Conservation (phyloP, 306 rosid genomes). For the Cotoneaster glaucophyllus region DNA sequence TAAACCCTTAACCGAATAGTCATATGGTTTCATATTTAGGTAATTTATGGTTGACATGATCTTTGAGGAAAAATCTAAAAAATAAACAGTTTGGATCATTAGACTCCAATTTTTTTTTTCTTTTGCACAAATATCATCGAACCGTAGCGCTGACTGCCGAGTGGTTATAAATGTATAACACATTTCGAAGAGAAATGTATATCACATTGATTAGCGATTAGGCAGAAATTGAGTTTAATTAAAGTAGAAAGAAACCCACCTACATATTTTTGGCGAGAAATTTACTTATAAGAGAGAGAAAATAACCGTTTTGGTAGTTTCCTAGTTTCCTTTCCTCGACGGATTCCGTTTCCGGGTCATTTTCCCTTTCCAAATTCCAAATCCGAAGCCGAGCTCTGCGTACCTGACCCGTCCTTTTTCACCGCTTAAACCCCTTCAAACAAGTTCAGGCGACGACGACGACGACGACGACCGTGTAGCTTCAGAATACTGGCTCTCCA, state of each 20-base stretch:
- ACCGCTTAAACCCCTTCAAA: slow-evolving; percentile 22
- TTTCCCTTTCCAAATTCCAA: not conserved
- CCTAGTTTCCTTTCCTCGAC: not conserved
- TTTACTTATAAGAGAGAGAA: not conserved
- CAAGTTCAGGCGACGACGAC: not conserved
- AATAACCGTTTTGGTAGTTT: not conserved
- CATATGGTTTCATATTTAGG: too few species aligned
- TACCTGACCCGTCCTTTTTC: slow-evolving; percentile 4
- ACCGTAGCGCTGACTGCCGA: rapidly evolving
- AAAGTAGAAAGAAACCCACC: too few species aligned
- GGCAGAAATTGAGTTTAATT: not conserved
- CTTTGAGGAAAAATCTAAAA: too few species aligned
- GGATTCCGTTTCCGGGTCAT: not conserved
- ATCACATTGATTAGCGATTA: not conserved
- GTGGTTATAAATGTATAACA: too few species aligned
- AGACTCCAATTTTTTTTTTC: too few species aligned
- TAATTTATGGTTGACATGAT: too few species aligned
- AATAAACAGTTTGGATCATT: too few species aligned
- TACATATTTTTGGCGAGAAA: not conserved
- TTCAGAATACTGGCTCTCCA: not conserved
- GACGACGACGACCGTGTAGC: not conserved
- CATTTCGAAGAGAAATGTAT: not conserved
- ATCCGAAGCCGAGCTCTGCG: not conserved
- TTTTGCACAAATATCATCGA: too few species aligned
- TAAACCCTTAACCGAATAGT: too few species aligned